phyloP scores from a whole-genome alignment of 176 grass and related monocot species.

The Poa annua region DNA sequence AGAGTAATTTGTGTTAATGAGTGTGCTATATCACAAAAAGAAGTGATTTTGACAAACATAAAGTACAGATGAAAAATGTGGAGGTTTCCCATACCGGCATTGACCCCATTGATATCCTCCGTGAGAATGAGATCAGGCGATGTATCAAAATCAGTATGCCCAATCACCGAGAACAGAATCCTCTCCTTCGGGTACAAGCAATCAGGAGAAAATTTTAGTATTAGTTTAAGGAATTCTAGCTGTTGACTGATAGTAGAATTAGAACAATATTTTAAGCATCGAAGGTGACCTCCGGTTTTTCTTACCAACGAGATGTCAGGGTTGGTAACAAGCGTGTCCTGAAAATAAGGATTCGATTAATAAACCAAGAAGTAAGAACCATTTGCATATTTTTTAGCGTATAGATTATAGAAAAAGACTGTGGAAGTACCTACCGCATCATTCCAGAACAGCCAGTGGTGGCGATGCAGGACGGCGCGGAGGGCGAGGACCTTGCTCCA shows the following conservation, averaged over 20 bases:
- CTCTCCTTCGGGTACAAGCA: slow-evolving; percentile 56
- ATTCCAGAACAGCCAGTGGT: slow-evolving; percentile 97
- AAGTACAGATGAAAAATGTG: background rate
- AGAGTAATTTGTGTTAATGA: background rate
- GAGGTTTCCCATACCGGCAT: slow-evolving; percentile 55
- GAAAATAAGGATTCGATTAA: background rate
- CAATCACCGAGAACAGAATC: slow-evolving; percentile 63
- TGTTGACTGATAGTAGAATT: too few relatives aligned
- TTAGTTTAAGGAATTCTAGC: background rate
- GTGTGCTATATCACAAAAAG: background rate
- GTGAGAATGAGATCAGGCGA: slow-evolving; percentile 78
- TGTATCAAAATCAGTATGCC: slow-evolving; percentile 48
- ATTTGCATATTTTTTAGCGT: too few relatives aligned
- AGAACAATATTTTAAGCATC: background rate
- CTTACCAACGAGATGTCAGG: slow-evolving; percentile 59
- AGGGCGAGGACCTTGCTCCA: slow-evolving; percentile 89
- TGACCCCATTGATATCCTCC: slow-evolving; percentile 78
- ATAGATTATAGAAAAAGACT: too few relatives aligned
- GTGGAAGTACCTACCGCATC: slow-evolving; percentile 60
- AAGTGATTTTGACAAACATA: background rate
- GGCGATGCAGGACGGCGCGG: slow-evolving; percentile 46
- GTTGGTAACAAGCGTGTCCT: slow-evolving; percentile 90
- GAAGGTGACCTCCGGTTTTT: background rate
- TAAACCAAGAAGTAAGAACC: too few relatives aligned
- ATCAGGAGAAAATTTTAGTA: background rate